Evolutionary conservation across 257 asterid genomes (phyloP), one percentile per base, ranked within the genome.

Genomic region (Nicotiana benthamiana): DNA sequence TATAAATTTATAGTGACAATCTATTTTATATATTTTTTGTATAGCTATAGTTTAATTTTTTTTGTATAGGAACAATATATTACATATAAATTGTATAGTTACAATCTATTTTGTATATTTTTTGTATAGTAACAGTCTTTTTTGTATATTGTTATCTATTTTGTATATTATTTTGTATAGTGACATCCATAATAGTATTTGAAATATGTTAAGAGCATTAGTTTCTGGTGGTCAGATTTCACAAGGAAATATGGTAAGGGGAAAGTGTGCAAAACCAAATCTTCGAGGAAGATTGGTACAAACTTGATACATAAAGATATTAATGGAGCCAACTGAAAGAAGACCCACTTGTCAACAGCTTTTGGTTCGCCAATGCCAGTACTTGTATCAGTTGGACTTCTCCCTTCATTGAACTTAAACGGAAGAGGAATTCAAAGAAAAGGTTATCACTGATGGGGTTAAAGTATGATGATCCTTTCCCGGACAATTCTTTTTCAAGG

Each of bases 371-470:
- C 68, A 6, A 79, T 2, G 17, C 92, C 92, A 22, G 91, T 15
- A 0, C 64, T 22, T 0, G 86, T 81, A 2, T 90, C 93, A 0
- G 82, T 40, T 0, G 96, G 89, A 26, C 5, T 77, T 46, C 77
- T 80, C n/a, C 81, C 80, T 0, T 85, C 88, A 67, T 94, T 84
- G 2, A 92, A 20, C 68, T n/a, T n/a, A 91, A 43, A 2, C 92
- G 89, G 36, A 93, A 92, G 15, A 92, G 88, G 43, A 89, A 93
- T 17, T 91, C 94, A 4, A 92, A 93, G 3, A 94, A 83, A 81
- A 82, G 61, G 3, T 8, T 24, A 68, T 93, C 98, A 34, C 75
- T 88, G 17, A 88, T 56, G n/a, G 83, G 62, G 80, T 92, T 93
- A 59, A 89, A 93, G 27, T 82, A 36, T 3, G 91, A 85, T 2